phyloP scores from a whole-genome alignment of 2,329 filamentous ascomycete species.

The Cladosporium colombiae region DNA sequence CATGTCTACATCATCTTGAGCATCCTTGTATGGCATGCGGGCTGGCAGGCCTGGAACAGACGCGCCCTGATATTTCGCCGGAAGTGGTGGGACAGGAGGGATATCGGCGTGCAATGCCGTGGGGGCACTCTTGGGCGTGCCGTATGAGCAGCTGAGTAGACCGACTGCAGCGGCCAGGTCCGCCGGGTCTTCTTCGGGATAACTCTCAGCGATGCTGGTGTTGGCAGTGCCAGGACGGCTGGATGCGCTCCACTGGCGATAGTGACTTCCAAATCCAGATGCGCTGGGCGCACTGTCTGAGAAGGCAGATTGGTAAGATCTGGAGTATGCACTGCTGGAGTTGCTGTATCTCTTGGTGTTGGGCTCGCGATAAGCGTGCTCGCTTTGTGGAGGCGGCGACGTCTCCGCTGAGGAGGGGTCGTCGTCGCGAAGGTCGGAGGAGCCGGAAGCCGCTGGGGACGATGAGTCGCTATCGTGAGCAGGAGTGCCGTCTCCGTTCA shows the following conservation, averaged over 20 bases:
- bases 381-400: conserved; percentile 80
- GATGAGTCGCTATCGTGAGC: conserved; percentile 80
- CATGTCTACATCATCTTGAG: conserved; percentile 49
- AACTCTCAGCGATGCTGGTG: conserved; percentile 60
- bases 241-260: conserved; percentile 68
- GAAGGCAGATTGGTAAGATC: conserved; percentile 77
- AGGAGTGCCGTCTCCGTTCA: conserved; percentile 69
- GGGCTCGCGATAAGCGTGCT: conserved; percentile 53
- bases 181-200: conserved; percentile 78
- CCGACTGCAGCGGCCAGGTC: conserved; percentile 89
- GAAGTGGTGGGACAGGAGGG: conserved; percentile 84
- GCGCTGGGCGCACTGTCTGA: conserved; percentile 59
- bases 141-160: conserved; percentile 86
- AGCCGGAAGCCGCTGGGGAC: conserved; percentile 78
- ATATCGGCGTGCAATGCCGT: conserved; percentile 68
- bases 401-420: conserved; percentile 85
- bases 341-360: conserved; percentile 49
- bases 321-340: conserved; percentile 59
- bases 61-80: conserved; percentile 69
- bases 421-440: conserved; percentile 72
- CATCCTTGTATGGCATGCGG: conserved; percentile 27
- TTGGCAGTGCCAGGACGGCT: conserved; percentile 74
- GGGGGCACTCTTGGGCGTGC: conserved; percentile 70
- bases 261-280: conserved; percentile 53
- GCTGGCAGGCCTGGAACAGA: conserved; percentile 20